phyloP scores from a whole-genome alignment of 768 basidiomycete species.

The Mycena belliarum region DNA sequence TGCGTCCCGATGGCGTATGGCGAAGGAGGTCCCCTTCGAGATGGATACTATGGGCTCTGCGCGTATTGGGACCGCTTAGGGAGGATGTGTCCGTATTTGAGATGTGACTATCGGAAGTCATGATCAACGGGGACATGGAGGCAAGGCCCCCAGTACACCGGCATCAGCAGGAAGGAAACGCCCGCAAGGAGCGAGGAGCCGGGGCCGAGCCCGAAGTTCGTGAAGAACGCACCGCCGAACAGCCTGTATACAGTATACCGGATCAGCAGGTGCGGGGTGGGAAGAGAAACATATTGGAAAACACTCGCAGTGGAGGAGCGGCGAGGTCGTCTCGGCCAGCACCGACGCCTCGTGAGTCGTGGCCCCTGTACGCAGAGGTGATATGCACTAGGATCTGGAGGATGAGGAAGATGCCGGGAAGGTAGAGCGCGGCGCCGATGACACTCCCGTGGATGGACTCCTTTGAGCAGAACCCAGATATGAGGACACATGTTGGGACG shows the following conservation, averaged over 20 bases:
- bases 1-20: background rate
- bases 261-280: background rate
- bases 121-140: background rate
- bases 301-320: slow-evolving; percentile 28
- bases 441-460: slow-evolving; percentile 2
- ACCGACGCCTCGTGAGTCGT: slow-evolving; percentile 26
- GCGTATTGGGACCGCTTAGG: slow-evolving; percentile 19
- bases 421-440: slow-evolving; percentile 20
- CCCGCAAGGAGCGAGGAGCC: slow-evolving; percentile 29
- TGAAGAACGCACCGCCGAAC: slow-evolving; percentile 25
- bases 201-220: slow-evolving; percentile 26
- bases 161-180: slow-evolving; percentile 26
- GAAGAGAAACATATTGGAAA: slow-evolving; percentile 14
- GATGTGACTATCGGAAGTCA: background rate
- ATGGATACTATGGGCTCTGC: slow-evolving; percentile 8
- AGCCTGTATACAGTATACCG: slow-evolving; percentile 17
- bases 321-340: slow-evolving; percentile 35
- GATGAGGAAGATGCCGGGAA: slow-evolving; percentile 31
- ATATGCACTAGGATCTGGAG: slow-evolving; percentile 34
- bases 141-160: slow-evolving; percentile 19
- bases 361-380: slow-evolving; percentile 33
- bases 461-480: slow-evolving; percentile 10
- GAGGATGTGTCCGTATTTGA: slow-evolving; percentile 20
- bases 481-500: slow-evolving; percentile 6
- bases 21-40: background rate